phyloP scores from a whole-genome alignment of 768 basidiomycete species.

The Pisolithus microcarpus region DNA sequence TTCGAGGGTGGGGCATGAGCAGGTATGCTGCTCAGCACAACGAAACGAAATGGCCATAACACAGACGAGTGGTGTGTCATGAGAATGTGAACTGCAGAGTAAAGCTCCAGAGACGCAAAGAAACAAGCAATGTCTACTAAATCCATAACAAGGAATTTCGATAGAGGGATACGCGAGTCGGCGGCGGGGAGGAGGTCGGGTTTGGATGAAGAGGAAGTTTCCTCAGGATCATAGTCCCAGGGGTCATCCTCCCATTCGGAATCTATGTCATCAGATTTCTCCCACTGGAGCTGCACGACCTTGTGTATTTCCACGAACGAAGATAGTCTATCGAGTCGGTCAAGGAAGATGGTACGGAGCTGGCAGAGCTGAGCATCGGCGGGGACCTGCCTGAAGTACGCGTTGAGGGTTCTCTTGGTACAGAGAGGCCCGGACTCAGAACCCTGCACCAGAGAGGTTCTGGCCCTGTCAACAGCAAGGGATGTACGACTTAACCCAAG shows the following conservation, averaged over 20 bases:
- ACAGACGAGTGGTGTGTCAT: conserved; percentile 45
- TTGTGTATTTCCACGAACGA: conserved; percentile 63
- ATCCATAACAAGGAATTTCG: conserved; percentile 55
- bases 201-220: conserved; percentile 12
- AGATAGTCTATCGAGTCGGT: conserved; percentile 60
- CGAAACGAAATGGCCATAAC: conserved; percentile 65
- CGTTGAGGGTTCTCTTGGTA: conserved; percentile 27
- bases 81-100: conserved; percentile 53
- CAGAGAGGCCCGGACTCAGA: conserved; percentile 11
- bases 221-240: conserved; percentile 51
- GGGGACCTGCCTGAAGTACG: conserved; percentile 51
- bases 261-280: conserved; percentile 28
- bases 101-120: conserved; percentile 57
- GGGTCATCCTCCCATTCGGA: conserved; percentile 51
- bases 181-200: conserved; percentile 15
- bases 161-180: conserved; percentile 46
- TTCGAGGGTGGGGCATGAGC: conserved; percentile 59
- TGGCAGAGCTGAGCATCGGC: conserved; percentile 58
- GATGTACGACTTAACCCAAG: conserved; percentile 58
- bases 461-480: conserved; percentile 40
- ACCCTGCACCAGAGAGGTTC: conserved; percentile 28
- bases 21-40: conserved; percentile 68
- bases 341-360: conserved; percentile 62
- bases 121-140: conserved; percentile 53
- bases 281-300: conserved; percentile 25